Evolutionary conservation across 2,329 filamentous ascomycete genomes (phyloP).

Genomic region (Alternaria ethzedia): DNA sequence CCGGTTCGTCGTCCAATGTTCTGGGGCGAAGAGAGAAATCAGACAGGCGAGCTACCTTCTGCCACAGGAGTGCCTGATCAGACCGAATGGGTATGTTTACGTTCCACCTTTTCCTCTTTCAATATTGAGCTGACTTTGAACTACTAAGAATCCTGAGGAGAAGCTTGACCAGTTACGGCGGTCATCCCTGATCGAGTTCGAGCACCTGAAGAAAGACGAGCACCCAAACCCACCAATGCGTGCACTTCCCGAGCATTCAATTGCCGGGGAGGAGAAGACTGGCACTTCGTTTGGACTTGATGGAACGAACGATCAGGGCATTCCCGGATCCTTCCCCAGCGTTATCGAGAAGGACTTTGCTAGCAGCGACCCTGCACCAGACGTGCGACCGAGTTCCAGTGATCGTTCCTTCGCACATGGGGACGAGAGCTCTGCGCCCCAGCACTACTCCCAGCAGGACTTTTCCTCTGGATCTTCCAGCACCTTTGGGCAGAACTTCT

Average conservation of each 20-base stretch:
- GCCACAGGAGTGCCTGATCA: constrained; percentile 87
- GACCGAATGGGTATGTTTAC: constrained; percentile 88
- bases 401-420: constrained; percentile 1
- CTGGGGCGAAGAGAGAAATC: constrained; percentile 67
- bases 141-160: constrained; percentile 52
- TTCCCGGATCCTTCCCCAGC: background rate
- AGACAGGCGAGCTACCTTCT: constrained; percentile 67
- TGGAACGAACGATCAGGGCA: background rate
- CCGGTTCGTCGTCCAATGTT: constrained; percentile 73
- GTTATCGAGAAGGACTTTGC: constrained; percentile 12
- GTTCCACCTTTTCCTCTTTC: constrained; percentile 45
- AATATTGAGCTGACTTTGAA: constrained; percentile 34
- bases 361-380: background rate
- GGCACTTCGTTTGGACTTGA: background rate
- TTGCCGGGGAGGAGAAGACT: constrained; percentile 11
- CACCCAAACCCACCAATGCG: constrained; percentile 41
- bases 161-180: constrained; percentile 57
- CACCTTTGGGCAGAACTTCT: constrained; percentile 3
- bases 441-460: constrained; percentile 5
- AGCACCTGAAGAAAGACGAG: constrained; percentile 46
- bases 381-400: background rate
- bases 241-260: constrained; percentile 47
- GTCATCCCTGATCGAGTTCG: constrained; percentile 52
- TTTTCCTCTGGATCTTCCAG: constrained; percentile 7
- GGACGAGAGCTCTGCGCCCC: background rate